These are phyloP conservation scores for Amphicarpaea edgeworthii DNA, from an alignment of 306 rosid genomes.

Conservation along the genomic window DNA sequence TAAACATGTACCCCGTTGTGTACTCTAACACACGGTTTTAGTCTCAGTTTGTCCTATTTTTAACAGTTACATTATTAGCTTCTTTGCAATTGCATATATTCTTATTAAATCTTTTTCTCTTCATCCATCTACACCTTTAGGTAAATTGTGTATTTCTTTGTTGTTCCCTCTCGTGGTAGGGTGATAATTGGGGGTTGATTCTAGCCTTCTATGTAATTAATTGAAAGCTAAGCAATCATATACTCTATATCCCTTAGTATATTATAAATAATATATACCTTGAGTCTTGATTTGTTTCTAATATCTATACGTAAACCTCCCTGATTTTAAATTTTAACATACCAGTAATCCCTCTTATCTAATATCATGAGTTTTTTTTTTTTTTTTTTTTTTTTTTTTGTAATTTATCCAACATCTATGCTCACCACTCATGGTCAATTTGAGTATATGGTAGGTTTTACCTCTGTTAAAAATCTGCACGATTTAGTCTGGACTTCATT, in stretches of 20 bases:
- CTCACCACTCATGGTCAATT: not conserved
- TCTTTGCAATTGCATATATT: slow-evolving; percentile 24
- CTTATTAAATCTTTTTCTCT: slow-evolving; percentile 27
- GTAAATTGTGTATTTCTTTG: slow-evolving; percentile 1
- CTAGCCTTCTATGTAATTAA: slow-evolving; percentile 6
- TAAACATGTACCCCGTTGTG: too few species aligned
- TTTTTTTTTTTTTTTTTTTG: not conserved
- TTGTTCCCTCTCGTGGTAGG: slow-evolving; percentile 29
- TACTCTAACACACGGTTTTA: too few species aligned
- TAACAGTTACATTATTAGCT: slow-evolving; percentile 27
- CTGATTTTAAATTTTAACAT: slow-evolving; percentile 10
- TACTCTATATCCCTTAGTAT: not conserved
- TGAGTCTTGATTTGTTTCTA: too few species aligned
- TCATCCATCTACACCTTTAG: slow-evolving; percentile 13
- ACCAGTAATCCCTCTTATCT: slow-evolving; percentile 27
- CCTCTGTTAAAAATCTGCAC: not conserved
- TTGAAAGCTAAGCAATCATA: slow-evolving; percentile 7
- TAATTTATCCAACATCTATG: slow-evolving; percentile 7
- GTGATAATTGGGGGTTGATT: slow-evolving; percentile 6
- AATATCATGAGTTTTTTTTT: not conserved
- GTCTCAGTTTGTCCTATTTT: too few species aligned
- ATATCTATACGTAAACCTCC: slow-evolving; percentile 20
- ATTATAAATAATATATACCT: slow-evolving; percentile 8
- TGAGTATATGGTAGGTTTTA: slow-evolving; percentile 26
- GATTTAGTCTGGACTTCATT: slow-evolving; percentile 23